phyloP scores from a whole-genome alignment of 169 alveolate species.

The Plasmodium reichenowi region DNA sequence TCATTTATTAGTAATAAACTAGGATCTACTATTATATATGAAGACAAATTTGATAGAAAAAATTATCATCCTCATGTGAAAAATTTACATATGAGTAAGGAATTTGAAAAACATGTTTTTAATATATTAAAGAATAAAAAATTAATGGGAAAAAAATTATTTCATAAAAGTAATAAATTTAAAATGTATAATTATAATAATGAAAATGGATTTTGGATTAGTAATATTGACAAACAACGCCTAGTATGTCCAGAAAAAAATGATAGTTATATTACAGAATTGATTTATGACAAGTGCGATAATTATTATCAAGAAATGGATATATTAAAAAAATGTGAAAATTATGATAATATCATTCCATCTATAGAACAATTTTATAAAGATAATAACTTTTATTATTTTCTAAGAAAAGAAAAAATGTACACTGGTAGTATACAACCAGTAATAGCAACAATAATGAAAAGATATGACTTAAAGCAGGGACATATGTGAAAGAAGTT shows the following conservation, averaged over 20 bases:
- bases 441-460: slow-evolving; percentile 73
- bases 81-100: slow-evolving; percentile 67
- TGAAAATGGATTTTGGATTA: slow-evolving; percentile 66
- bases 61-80: slow-evolving; percentile 52
- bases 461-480: slow-evolving; percentile 47
- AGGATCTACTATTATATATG: slow-evolving; percentile 67
- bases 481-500: slow-evolving; percentile 28
- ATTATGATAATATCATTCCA: slow-evolving; percentile 29
- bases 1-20: slow-evolving; percentile 34
- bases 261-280: slow-evolving; percentile 53
- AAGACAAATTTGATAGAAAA: slow-evolving; percentile 72
- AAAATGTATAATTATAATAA: slow-evolving; percentile 67
- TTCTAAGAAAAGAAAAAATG: slow-evolving; percentile 52
- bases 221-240: slow-evolving; percentile 62
- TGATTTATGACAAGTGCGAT: slow-evolving; percentile 46
- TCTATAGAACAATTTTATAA: slow-evolving; percentile 42
- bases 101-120: slow-evolving; percentile 69
- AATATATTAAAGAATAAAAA: slow-evolving; percentile 71
- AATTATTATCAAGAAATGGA: slow-evolving; percentile 53
- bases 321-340: slow-evolving; percentile 21
- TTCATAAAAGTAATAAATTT: slow-evolving; percentile 37
- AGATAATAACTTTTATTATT: slow-evolving; percentile 59
- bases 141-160: slow-evolving; percentile 51
- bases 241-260: slow-evolving; percentile 64
- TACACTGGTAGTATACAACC: slow-evolving; percentile 5